Conservation (phyloP, 441 rosid species). For the Brassica balearica region DNA sequence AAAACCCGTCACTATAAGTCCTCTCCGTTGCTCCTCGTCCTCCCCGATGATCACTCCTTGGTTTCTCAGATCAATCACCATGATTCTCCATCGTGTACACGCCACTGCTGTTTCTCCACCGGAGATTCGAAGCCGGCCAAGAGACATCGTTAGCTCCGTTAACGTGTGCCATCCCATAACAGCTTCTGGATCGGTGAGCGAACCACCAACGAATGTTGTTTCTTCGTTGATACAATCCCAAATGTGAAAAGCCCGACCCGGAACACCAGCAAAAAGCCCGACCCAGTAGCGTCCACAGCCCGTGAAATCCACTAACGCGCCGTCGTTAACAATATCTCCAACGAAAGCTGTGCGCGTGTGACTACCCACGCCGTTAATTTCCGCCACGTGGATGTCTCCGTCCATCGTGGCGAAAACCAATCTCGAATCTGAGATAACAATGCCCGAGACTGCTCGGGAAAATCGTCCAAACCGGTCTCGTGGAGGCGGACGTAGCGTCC, state of each 20-base stretch:
- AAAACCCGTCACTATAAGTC: slow-evolving; percentile 52
- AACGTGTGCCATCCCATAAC: slow-evolving; percentile 81
- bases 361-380: slow-evolving; percentile 41
- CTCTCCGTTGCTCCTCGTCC: slow-evolving; percentile 53
- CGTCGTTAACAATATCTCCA: slow-evolving; percentile 72
- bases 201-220: slow-evolving; percentile 56
- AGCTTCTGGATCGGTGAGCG: slow-evolving; percentile 73
- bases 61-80: slow-evolving; percentile 63
- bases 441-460: slow-evolving; percentile 83
- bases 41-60: slow-evolving; percentile 52
- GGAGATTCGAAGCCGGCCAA: slow-evolving; percentile 74
- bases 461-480: slow-evolving; percentile 72
- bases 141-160: slow-evolving; percentile 62
- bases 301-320: slow-evolving; percentile 77
- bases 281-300: slow-evolving; percentile 88
- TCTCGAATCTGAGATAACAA: slow-evolving; percentile 51
- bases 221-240: slow-evolving; percentile 71
- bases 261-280: slow-evolving; percentile 84
- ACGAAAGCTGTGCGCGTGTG: slow-evolving; percentile 60
- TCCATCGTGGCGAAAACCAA: slow-evolving; percentile 74
- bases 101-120: slow-evolving; percentile 71
- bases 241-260: slow-evolving; percentile 75
- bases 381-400: slow-evolving; percentile 81
- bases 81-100: slow-evolving; percentile 58
- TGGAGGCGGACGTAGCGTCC: slow-evolving; percentile 65